Conservation (phyloP, 768 basidiomycete species). For the Lenzites betulinus region DNA sequence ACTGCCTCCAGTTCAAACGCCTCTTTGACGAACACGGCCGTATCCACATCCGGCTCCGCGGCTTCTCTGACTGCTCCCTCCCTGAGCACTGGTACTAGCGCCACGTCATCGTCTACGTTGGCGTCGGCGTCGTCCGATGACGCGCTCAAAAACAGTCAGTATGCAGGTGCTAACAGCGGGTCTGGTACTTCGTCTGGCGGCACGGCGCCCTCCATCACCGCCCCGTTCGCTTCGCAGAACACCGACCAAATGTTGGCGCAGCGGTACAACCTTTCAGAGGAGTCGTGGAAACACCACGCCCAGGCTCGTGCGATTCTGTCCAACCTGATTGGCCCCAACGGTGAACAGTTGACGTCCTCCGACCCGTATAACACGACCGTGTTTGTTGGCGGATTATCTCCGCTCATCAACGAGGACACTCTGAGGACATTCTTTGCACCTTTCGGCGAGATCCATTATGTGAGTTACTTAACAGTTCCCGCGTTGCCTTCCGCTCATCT, state of each 20-base stretch:
- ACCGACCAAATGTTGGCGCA: slow-evolving; percentile 44
- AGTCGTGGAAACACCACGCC: slow-evolving; percentile 83
- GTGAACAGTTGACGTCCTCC: slow-evolving; percentile 82
- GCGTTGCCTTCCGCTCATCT: slow-evolving; percentile 12
- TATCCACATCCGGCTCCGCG: slow-evolving; percentile 45
- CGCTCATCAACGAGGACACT: slow-evolving; percentile 89
- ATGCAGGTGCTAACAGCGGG: slow-evolving; percentile 33
- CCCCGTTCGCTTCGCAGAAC: slow-evolving; percentile 47
- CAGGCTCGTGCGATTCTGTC: slow-evolving; percentile 83
- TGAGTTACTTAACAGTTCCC: slow-evolving; percentile 37
- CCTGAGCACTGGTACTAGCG: slow-evolving; percentile 39
- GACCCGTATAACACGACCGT: slow-evolving; percentile 98
- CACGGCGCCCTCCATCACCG: slow-evolving; percentile 35
- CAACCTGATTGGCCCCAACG: slow-evolving; percentile 83
- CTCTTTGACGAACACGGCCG: slow-evolving; percentile 26
- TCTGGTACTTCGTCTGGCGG: slow-evolving; percentile 5
- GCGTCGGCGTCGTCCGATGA: slow-evolving; percentile 56
- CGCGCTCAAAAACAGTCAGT: slow-evolving; percentile 49
- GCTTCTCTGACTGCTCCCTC: slow-evolving; percentile 38
- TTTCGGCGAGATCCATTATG: slow-evolving; percentile 94
- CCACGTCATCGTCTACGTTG: slow-evolving; percentile 53
- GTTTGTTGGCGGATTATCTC: slow-evolving; percentile 89
- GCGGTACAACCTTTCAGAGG: slow-evolving; percentile 64
- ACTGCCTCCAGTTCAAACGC: slow-evolving; percentile 24
- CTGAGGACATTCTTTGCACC: slow-evolving; percentile 87